phyloP scores from a whole-genome alignment of 768 basidiomycete genomes.

The Mycena olivaceomarginata region DNA sequence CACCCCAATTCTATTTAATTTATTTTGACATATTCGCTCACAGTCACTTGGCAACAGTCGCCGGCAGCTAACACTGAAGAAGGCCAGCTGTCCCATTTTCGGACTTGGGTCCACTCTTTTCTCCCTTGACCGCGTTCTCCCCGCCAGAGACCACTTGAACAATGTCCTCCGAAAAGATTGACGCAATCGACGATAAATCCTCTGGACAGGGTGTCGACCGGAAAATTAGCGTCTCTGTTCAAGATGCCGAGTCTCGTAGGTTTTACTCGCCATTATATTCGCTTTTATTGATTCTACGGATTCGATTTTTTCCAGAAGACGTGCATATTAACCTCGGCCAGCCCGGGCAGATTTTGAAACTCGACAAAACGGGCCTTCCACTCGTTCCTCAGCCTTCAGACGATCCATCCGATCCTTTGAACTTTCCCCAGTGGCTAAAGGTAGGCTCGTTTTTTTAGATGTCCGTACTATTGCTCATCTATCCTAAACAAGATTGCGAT shows the following conservation, averaged over 20 bases:
- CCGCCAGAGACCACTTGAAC: slow-evolving; percentile 3
- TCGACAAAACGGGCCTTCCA: slow-evolving; percentile 60
- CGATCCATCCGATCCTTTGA: slow-evolving; percentile 63
- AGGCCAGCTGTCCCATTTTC: not conserved
- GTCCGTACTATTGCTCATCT: slow-evolving; percentile 54
- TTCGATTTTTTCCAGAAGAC: not conserved
- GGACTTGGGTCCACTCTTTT: not conserved
- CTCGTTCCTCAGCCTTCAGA: slow-evolving; percentile 65
- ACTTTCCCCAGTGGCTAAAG: slow-evolving; percentile 64
- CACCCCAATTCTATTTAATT: not conserved
- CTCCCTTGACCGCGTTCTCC: not conserved
- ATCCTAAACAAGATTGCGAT: slow-evolving; percentile 63
- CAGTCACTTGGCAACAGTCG: slow-evolving; percentile 23
- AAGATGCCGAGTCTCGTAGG: slow-evolving; percentile 33
- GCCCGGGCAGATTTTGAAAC: slow-evolving; percentile 45
- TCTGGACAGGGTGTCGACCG: slow-evolving; percentile 26
- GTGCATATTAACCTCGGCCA: slow-evolving; percentile 31
- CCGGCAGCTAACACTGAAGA: not conserved
- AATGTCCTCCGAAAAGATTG: slow-evolving; percentile 28
- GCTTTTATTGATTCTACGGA: not conserved
- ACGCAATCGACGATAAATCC: slow-evolving; percentile 32
- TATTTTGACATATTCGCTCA: not conserved
- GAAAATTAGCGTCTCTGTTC: slow-evolving; percentile 18
- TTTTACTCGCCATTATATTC: not conserved
- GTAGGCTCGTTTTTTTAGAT: slow-evolving; percentile 20